A percentile compares a stretch with the other conserved stretches of the same genome.
These are phyloP conservation scores for Scortechinia acanthostroma DNA, from an alignment of 2,329 filamentous ascomycete genomes.

Conservation along the genomic window DNA sequence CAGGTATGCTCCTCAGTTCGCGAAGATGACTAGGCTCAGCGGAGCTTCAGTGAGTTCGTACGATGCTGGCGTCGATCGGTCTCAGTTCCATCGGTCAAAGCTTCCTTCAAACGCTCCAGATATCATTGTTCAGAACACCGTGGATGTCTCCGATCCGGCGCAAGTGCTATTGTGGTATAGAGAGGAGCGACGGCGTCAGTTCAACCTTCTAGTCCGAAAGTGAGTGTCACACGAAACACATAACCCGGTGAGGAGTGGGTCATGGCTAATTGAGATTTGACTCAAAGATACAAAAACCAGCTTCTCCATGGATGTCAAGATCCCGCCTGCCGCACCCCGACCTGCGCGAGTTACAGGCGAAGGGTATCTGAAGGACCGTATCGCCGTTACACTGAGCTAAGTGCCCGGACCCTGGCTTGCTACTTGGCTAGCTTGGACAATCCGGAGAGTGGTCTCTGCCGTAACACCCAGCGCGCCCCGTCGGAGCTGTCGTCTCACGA, in stretches of 20 bases:
- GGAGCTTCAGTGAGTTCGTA: constrained; percentile 25
- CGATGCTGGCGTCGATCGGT: constrained; percentile 13
- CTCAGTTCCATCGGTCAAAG: constrained; percentile 21
- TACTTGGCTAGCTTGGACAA: constrained; percentile 77
- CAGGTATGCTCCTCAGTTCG: neutral
- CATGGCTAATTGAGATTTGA: constrained; percentile 9
- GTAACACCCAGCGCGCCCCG: constrained; percentile 27
- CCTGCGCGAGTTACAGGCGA: constrained; percentile 74
- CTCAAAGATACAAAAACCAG: constrained; percentile 74
- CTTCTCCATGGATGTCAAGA: constrained; percentile 75
- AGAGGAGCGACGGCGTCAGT: constrained; percentile 31
- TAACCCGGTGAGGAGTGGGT: constrained; percentile 3
- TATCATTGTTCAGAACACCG: constrained; percentile 23
- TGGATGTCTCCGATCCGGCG: constrained; percentile 23
- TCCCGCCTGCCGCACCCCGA: constrained; percentile 62
- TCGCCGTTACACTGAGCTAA: constrained; percentile 73
- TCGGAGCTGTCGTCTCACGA: constrained; percentile 15
- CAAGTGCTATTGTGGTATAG: constrained; percentile 24
- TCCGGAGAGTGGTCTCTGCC: constrained; percentile 64
- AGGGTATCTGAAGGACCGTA: constrained; percentile 63
- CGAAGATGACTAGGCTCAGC: constrained; percentile 29
- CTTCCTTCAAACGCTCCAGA: constrained; percentile 28
- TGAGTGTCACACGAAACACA: constrained; percentile 22
- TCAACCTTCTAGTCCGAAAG: constrained; percentile 64
- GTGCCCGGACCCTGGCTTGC: constrained; percentile 73